A percentile compares a stretch with the other conserved stretches of the same genome.
phyloP scores from a whole-genome alignment of 192 early-diverging fungal genomes.

The Jimgerdemannia flammicorona region DNA sequence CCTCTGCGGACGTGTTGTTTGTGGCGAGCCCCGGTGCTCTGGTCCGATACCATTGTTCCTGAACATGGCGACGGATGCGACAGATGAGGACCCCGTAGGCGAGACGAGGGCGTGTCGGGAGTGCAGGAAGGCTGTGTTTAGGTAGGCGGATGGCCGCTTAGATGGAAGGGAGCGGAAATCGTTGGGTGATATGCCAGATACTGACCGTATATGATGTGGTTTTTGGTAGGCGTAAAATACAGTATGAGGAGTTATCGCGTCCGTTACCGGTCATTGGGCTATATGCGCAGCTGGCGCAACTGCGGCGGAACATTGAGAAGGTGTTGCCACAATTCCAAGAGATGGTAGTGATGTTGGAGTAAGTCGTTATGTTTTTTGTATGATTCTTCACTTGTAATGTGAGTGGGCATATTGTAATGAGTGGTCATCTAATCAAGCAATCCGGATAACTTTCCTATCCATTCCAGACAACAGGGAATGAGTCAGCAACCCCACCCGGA shows the following conservation, averaged over 20 bases:
- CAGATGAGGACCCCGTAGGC: slow-evolving; percentile 44
- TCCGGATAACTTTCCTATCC: too few species aligned
- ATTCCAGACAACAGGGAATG: slow-evolving; percentile 33
- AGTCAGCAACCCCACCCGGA: slow-evolving; percentile 47
- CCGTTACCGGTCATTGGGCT: slow-evolving; percentile 28
- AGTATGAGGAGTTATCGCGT: slow-evolving; percentile 29
- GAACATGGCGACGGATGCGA: slow-evolving; percentile 27
- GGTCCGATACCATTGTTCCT: slow-evolving; percentile 34
- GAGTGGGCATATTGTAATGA: too few species aligned
- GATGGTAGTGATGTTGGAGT: slow-evolving; percentile 52
- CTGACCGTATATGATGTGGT: background rate
- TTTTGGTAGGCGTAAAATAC: slow-evolving; percentile 34
- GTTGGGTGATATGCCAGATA: background rate
- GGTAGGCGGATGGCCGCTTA: too few species aligned
- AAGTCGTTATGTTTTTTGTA: slow-evolving; percentile 1
- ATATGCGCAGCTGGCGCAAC: slow-evolving; percentile 40
- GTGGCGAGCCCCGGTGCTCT: slow-evolving; percentile 50
- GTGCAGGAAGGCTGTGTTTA: slow-evolving; percentile 53
- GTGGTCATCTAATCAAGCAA: too few species aligned
- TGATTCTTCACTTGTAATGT: background rate
- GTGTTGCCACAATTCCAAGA: slow-evolving; percentile 56
- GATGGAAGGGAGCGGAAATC: slow-evolving; percentile 7
- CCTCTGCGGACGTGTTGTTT: slow-evolving; percentile 64
- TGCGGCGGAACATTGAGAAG: slow-evolving; percentile 39
- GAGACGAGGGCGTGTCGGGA: slow-evolving; percentile 54